Evolutionary conservation across 805 yeast genomes (phyloP), one percentile per base, ranked within the genome.

Genomic region (Wickerhamiella dianesei): DNA sequence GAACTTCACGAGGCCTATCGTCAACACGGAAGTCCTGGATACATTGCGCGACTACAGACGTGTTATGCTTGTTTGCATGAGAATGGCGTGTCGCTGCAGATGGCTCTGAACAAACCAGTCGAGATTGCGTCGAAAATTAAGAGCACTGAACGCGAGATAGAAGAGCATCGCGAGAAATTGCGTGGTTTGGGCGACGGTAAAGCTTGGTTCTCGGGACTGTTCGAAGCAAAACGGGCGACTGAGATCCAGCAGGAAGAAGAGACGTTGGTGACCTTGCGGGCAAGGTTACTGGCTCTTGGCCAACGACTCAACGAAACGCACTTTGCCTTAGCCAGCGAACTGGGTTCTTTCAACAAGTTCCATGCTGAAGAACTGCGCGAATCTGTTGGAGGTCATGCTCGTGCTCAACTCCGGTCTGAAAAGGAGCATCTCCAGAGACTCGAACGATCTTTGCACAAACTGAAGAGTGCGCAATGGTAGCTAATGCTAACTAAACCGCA

Each of bases 241-340:
- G 65, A 59, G 9, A 56, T 63, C 16, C 54, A 54, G n/a, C 55
- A 46, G 12, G 50, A 57, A 17, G 62, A 59, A 37, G 58, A 53
- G n/a, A 50, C 51, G 12, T 59, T 67, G n/a, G 54, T 56, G 17
- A 45, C 49, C 4, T 48, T 61, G 3, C 57, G 60, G 39, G 50
- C 50, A n/a, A 59, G 55, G 29, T 58, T 65, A 37, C 46, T 50
- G 13, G 45, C 58, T 14, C 47, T 65, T 14, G 62, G 64, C 35
- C 48, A 51, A 18, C 61, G 59, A 39, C 56, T 68, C 19, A 48
- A 58, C 37, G 56, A 56, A n/a, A 53, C 64, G 2, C 71, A 68
- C 44, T 57, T 57, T 19, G 46, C 59, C 2, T 50, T 67, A 4
- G 71, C 71, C 1, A 53, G 58, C 6, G 71, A 67, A 50, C 58